Percentiles rank a stretch among this genome's conserved stretches.
These are phyloP conservation scores for Alternaria infectoria DNA, from an alignment of 2,329 filamentous ascomycete genomes.

Conservation along the genomic window DNA sequence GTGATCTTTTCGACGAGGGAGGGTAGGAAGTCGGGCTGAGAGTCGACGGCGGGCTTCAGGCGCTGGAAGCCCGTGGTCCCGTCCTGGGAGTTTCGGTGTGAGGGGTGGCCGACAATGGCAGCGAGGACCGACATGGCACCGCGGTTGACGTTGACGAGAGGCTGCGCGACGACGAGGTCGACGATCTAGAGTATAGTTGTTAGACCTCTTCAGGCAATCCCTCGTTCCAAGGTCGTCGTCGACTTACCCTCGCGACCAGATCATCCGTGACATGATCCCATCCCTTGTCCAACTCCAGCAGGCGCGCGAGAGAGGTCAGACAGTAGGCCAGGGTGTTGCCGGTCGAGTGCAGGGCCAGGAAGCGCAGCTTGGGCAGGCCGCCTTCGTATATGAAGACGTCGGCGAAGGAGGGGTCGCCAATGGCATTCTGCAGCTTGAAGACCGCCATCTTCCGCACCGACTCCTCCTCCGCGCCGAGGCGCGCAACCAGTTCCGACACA, in stretches of 20 bases:
- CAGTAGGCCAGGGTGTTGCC: conserved; percentile 97
- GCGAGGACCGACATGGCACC: conserved; percentile 97
- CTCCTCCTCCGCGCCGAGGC: conserved; percentile 73
- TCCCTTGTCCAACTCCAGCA: conserved; percentile 96
- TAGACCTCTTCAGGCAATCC: conserved; percentile 7
- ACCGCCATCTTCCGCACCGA: conserved; percentile 97
- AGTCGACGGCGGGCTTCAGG: conserved; percentile 86
- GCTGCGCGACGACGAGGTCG: conserved; percentile 91
- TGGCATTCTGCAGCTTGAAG: conserved; percentile 94
- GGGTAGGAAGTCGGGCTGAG: conserved; percentile 92
- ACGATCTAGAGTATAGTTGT: conserved; percentile 66
- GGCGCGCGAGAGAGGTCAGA: conserved; percentile 81
- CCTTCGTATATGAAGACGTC: conserved; percentile 94
- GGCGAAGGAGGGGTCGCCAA: conserved; percentile 95
- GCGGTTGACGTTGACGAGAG: conserved; percentile 93
- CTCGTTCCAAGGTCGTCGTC: neutral
- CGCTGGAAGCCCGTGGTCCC: conserved; percentile 86
- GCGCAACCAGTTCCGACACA: conserved; percentile 64
- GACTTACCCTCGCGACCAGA: conserved; percentile 68
- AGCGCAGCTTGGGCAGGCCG: conserved; percentile 79
- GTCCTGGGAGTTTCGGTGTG: conserved; percentile 60
- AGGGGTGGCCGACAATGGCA: conserved; percentile 86
- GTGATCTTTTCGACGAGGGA: conserved; percentile 90
- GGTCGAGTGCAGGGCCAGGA: conserved; percentile 80
- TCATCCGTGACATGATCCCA: conserved; percentile 87